These are phyloP conservation scores for Saccharomyces hybrid DNA, from an alignment of 1,139 yeast genomes.

Conservation along the genomic window DNA sequence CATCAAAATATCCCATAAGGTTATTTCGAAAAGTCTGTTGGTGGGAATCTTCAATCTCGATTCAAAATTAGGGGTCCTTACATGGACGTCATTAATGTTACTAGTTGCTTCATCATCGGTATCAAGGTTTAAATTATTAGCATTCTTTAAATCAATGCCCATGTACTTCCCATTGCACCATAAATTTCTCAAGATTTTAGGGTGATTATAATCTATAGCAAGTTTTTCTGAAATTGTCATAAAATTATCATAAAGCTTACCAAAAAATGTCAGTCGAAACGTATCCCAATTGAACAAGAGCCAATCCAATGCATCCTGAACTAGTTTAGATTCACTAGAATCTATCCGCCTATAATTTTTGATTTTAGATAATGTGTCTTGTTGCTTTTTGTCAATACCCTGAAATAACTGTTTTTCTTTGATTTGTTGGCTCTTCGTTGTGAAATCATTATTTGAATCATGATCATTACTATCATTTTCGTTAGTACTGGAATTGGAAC, in stretches of 20 bases:
- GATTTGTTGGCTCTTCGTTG: conserved; percentile 19
- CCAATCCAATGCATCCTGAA: conserved; percentile 26
- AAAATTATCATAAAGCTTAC: conserved; percentile 29
- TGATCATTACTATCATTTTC: conserved; percentile 11
- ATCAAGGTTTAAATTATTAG: conserved; percentile 10
- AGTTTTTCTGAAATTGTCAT: conserved; percentile 30
- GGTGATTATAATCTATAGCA: conserved; percentile 29
- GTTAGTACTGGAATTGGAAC: not conserved
- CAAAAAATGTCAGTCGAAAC: conserved; percentile 24
- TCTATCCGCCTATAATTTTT: conserved; percentile 19
- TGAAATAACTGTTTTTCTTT: conserved; percentile 28
- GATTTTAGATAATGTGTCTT: conserved; percentile 19
- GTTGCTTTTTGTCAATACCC: conserved; percentile 23
- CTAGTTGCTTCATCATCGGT: not conserved
- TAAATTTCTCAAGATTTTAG: conserved; percentile 27
- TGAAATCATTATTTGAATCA: conserved; percentile 16
- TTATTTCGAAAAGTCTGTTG: conserved; percentile 26
- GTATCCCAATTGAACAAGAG: conserved; percentile 20
- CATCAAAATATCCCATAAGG: conserved; percentile 21
- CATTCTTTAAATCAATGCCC: conserved; percentile 21
- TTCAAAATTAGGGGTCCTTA: conserved; percentile 21
- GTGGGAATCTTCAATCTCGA: conserved; percentile 18
- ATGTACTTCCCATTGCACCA: conserved; percentile 30
- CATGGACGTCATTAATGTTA: conserved; percentile 15
- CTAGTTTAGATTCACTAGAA: conserved; percentile 20